Percentiles rank a stretch among this genome's conserved stretches.
Evolutionary conservation across 2,329 filamentous ascomycete species (phyloP).

Genomic region (Aspergillus quadricinctus): DNA sequence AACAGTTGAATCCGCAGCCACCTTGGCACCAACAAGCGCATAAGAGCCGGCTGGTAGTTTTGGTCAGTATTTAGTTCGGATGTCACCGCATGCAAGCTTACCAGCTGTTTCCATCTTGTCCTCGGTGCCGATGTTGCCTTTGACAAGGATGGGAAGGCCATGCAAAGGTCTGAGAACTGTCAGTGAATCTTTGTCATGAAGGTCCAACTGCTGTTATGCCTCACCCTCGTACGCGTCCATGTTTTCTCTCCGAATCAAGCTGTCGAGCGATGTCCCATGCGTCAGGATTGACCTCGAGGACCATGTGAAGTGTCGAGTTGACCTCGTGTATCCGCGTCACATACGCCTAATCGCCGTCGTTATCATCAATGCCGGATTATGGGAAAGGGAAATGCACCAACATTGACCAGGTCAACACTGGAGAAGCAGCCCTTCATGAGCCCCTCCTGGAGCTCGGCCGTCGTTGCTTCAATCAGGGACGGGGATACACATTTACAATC

Average conservation of each 20-base stretch:
- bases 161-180: conserved; percentile 48
- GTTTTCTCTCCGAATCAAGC: conserved; percentile 47
- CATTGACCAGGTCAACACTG: conserved; percentile 53
- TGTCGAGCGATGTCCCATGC: conserved; percentile 46
- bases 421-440: conserved; percentile 50
- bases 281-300: conserved; percentile 55
- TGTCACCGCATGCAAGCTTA: conserved; percentile 3
- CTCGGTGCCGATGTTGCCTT: conserved; percentile 62
- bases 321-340: conserved; percentile 49
- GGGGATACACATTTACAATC: conserved; percentile 22
- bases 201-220: background rate
- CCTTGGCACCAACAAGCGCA: conserved; percentile 56
- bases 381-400: conserved; percentile 8
- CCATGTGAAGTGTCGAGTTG: conserved; percentile 49
- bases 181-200: background rate
- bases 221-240: conserved; percentile 45
- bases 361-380: background rate
- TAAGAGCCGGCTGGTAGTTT: conserved; percentile 54
- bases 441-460: conserved; percentile 49
- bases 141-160: conserved; percentile 62
- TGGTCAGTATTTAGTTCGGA: background rate
- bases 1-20: conserved; percentile 55
- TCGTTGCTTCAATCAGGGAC: conserved; percentile 48
- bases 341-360: conserved; percentile 41
- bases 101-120: conserved; percentile 60